phyloP scores from a whole-genome alignment of 768 basidiomycete genomes.

The Saitozyma sp. region DNA sequence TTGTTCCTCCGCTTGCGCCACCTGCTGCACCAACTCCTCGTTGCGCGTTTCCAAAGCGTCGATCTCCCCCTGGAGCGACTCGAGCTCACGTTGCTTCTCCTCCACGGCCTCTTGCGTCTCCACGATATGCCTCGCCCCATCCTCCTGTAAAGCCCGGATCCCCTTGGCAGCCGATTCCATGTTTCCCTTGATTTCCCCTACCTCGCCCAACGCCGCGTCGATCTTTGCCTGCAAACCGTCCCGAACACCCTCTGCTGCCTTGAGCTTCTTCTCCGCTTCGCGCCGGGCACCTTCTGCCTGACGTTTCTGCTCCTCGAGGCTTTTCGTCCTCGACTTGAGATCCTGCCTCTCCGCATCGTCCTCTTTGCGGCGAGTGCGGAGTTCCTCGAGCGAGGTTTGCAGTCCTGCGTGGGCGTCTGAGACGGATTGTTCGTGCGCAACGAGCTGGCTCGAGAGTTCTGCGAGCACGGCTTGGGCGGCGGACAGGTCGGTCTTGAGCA shows the following conservation, averaged over 20 bases:
- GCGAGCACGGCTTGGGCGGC: conserved; percentile 37
- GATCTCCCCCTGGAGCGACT: conserved; percentile 57
- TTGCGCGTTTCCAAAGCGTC: conserved; percentile 57
- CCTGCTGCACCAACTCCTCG: conserved; percentile 62
- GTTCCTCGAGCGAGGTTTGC: conserved; percentile 71
- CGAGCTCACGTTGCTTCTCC: conserved; percentile 60
- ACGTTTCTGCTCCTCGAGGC: conserved; percentile 81
- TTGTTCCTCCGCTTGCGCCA: conserved; percentile 66
- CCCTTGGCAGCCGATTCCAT: conserved; percentile 61
- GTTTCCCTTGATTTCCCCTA: conserved; percentile 42
- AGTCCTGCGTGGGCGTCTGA: conserved; percentile 59
- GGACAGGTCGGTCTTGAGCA: conserved; percentile 40
- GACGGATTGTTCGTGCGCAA: conserved; percentile 39
- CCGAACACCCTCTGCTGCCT: conserved; percentile 64
- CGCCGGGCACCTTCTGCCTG: conserved; percentile 73
- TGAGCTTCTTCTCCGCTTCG: conserved; percentile 86
- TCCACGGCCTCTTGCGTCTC: conserved; percentile 60
- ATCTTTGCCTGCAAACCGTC: conserved; percentile 56
- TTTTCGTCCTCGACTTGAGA: conserved; percentile 77
- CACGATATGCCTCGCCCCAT: conserved; percentile 63
- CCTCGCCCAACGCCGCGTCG: conserved; percentile 34
- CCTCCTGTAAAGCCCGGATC: conserved; percentile 61
- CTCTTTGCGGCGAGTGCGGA: conserved; percentile 62
- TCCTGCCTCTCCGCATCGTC: conserved; percentile 79
- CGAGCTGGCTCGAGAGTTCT: conserved; percentile 34